phyloP scores from a whole-genome alignment of 768 basidiomycete genomes.

The Amanita subjunquillea region DNA sequence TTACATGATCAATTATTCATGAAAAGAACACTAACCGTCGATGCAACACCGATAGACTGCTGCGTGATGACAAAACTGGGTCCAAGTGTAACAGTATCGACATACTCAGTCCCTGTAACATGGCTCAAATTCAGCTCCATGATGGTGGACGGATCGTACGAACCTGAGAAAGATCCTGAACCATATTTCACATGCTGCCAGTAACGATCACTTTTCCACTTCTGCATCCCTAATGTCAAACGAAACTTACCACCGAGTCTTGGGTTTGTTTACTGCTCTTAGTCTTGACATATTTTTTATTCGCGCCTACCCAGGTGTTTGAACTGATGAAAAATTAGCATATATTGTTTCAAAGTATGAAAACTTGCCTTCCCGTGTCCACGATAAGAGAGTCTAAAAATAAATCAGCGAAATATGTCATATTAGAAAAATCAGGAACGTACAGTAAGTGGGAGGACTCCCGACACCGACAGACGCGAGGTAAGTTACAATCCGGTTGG shows the following conservation, averaged over 20 bases:
- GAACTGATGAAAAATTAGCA: too few species aligned
- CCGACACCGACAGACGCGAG: not conserved
- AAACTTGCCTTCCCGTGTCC: too few species aligned
- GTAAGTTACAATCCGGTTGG: not conserved
- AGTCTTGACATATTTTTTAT: constrained; percentile 32
- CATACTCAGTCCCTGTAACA: constrained; percentile 31
- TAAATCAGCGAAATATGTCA: too few species aligned
- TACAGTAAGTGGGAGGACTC: not conserved
- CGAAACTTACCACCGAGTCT: constrained; percentile 33
- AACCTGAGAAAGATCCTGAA: constrained; percentile 50
- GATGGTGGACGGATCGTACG: not conserved
- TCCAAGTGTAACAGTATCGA: constrained; percentile 46
- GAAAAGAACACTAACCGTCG: constrained; percentile 11
- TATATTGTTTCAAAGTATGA: too few species aligned
- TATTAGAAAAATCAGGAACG: not conserved
- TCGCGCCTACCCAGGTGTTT: too few species aligned
- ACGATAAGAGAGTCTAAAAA: too few species aligned
- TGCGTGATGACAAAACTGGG: constrained; percentile 32
- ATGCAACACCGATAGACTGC: constrained; percentile 58
- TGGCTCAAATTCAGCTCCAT: not conserved
- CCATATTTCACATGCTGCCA: constrained; percentile 47
- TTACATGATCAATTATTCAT: not conserved
- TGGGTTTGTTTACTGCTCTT: constrained; percentile 36
- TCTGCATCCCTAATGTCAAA: not conserved
- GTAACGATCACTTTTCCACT: not conserved